phyloP scores from a whole-genome alignment of 768 basidiomycete genomes.

The Mycena olivaceomarginata region DNA sequence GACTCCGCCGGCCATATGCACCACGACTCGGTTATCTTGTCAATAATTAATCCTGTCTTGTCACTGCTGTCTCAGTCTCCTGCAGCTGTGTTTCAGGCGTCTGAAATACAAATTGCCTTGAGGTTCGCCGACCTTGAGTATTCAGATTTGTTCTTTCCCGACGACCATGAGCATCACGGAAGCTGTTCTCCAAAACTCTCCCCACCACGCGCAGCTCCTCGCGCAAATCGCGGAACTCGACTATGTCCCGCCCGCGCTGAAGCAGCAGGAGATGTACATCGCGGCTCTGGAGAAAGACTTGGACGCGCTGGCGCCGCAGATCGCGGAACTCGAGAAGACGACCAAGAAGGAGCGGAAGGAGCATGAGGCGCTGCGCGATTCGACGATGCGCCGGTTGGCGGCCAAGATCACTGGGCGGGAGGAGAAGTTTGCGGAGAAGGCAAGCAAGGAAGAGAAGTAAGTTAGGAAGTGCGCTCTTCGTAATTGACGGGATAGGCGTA shows the following conservation, averaged over 20 bases:
- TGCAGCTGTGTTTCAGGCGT: background rate
- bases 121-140: background rate
- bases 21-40: too few relatives aligned
- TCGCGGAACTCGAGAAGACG: slow-evolving; percentile 55
- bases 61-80: too few relatives aligned
- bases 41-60: too few relatives aligned
- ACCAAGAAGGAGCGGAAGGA: slow-evolving; percentile 68
- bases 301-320: slow-evolving; percentile 45
- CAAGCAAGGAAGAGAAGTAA: slow-evolving; percentile 67
- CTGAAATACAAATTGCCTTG: background rate
- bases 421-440: slow-evolving; percentile 64
- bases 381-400: slow-evolving; percentile 60
- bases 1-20: too few relatives aligned
- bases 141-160: background rate
- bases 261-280: slow-evolving; percentile 59
- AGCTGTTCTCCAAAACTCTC: slow-evolving; percentile 59
- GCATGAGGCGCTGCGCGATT: slow-evolving; percentile 62
- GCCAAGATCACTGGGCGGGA: slow-evolving; percentile 63
- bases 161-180: slow-evolving; percentile 53
- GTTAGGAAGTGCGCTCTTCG: slow-evolving; percentile 1
- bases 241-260: slow-evolving; percentile 61
- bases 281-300: slow-evolving; percentile 56
- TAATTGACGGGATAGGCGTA: background rate
- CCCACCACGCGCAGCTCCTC: slow-evolving; percentile 61
- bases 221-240: slow-evolving; percentile 59